Base-by-base conservation (phyloP, 305 asterid genomes). In the Fraxinus platypoda region DNA sequence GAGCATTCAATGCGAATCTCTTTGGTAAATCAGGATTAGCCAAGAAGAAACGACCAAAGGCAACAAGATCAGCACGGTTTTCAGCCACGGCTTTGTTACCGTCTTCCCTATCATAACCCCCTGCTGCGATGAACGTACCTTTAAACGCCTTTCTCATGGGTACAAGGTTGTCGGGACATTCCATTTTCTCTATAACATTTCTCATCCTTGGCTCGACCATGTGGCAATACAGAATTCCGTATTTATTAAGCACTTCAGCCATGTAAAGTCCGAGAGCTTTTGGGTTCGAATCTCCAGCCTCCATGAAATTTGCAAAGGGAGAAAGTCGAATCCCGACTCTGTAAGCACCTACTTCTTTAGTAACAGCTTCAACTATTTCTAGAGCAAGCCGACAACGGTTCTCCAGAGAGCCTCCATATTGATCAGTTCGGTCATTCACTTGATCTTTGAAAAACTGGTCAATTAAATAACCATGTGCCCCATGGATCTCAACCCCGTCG, bases 401-500 rank as follows among this genome's bases (percentile, higher is more conserved):
- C 83, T 88, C 94, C 2, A 92, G 82, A 30, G 94, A 89, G 8
- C 97, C 94, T 1, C 95, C 97, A 35, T 91, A 91, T 54, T 88
- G 82, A 79, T 91, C 95, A 0, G 92, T 92, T 12, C 97, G 83
- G 59, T 93, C 93, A 28, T 93, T 93, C 33, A 83, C 87, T 78
- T 87, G 85, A 46, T 93, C 97, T 85, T 93, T 93, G 86, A 92
- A 8, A 83, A 93, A 92, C 82, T 93, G 95, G 79, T 91, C 97
- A 25, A 91, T 88, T 8, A 91, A 85, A 57, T 85, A 93, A n/a
- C 97, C 94, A 8, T 89, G 88, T 4, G 96, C 97, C 17, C 95
- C 95, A 9, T 92, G 97, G 83, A 93, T 83, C 86, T 93, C 96
- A 30, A 93, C 87, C 76, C 97, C 96, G 41, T 93, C 97, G 11